Percentiles rank a stretch among this genome's conserved stretches.
phyloP scores from a whole-genome alignment of 768 basidiomycete species.

The Russula abietina region DNA sequence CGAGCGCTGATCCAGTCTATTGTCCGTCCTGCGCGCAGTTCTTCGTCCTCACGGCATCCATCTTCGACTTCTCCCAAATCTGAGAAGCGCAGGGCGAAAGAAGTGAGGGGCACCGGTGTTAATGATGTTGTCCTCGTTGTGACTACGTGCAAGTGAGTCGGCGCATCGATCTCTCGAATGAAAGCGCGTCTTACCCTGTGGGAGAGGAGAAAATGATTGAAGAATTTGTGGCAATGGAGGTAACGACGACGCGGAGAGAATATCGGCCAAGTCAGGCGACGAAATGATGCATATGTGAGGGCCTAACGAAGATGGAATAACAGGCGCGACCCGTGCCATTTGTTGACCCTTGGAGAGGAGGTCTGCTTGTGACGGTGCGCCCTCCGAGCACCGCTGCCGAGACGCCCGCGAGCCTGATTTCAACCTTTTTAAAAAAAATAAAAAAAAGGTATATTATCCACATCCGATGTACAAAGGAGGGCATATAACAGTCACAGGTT shows the following conservation, averaged over 20 bases:
- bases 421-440: too few species aligned
- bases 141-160: constrained; percentile 40
- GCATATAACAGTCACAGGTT: neutral
- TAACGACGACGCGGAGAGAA: constrained; percentile 52
- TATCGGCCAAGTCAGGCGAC: constrained; percentile 61
- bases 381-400: neutral
- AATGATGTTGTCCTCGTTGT: constrained; percentile 73
- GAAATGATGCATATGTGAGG: constrained; percentile 74
- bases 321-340: constrained; percentile 39
- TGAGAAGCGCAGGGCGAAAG: constrained; percentile 75
- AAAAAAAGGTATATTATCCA: neutral
- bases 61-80: constrained; percentile 64
- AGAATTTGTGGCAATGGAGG: constrained; percentile 69
- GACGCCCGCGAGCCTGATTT: neutral
- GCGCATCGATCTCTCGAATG: constrained; percentile 8
- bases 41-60: constrained; percentile 73
- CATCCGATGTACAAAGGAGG: neutral
- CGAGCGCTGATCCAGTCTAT: constrained; percentile 83
- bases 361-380: neutral
- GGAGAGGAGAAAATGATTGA: constrained; percentile 79
- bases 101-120: constrained; percentile 60
- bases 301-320: constrained; percentile 67
- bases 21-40: constrained; percentile 68
- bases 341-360: neutral
- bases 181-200: constrained; percentile 49